These are phyloP conservation scores for Aristolochia californica DNA, from an alignment of 164 flowering plant species.

Conservation along the genomic window DNA sequence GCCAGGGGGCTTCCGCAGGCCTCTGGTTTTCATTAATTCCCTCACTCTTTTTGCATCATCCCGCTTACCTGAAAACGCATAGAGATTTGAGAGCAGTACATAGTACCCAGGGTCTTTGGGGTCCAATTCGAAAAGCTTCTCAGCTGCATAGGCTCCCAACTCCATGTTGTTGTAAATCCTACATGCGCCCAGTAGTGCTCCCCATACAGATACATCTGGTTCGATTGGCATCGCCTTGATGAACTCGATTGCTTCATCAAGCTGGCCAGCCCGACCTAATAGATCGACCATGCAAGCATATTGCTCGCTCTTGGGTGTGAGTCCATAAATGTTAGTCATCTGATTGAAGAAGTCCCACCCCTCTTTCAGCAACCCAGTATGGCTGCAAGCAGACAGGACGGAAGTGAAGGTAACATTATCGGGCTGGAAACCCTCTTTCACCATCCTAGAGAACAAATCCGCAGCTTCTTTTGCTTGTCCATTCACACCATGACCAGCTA, in stretches of 20 bases:
- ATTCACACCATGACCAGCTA: constrained; percentile 32
- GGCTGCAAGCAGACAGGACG: constrained; percentile 34
- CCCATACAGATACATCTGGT: constrained; percentile 31
- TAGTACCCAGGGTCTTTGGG: constrained; percentile 29
- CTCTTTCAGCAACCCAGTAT: constrained; percentile 31
- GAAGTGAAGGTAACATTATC: constrained; percentile 32
- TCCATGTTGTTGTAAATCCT: constrained; percentile 23
- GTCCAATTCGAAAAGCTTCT: constrained; percentile 22
- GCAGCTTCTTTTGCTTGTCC: constrained; percentile 28
- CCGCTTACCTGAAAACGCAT: constrained; percentile 34
- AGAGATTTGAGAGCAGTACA: constrained; percentile 34
- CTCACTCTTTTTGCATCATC: constrained; percentile 23
- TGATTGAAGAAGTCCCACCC: constrained; percentile 22
- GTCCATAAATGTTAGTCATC: constrained; percentile 21
- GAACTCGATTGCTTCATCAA: constrained; percentile 31
- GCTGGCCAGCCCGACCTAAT: constrained; percentile 36
- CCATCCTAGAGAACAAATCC: constrained; percentile 27
- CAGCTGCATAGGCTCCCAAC: constrained; percentile 28
- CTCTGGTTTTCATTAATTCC: constrained; percentile 19
- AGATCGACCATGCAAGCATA: constrained; percentile 49
- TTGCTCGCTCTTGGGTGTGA: constrained; percentile 29
- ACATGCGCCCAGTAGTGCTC: constrained; percentile 38
- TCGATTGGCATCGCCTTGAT: constrained; percentile 29
- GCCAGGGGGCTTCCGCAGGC: constrained; percentile 25
- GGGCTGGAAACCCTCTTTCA: constrained; percentile 20